These are phyloP conservation scores for Cryomyces antarcticus DNA, from an alignment of 495 filamentous ascomycete genomes.

Conservation along the genomic window DNA sequence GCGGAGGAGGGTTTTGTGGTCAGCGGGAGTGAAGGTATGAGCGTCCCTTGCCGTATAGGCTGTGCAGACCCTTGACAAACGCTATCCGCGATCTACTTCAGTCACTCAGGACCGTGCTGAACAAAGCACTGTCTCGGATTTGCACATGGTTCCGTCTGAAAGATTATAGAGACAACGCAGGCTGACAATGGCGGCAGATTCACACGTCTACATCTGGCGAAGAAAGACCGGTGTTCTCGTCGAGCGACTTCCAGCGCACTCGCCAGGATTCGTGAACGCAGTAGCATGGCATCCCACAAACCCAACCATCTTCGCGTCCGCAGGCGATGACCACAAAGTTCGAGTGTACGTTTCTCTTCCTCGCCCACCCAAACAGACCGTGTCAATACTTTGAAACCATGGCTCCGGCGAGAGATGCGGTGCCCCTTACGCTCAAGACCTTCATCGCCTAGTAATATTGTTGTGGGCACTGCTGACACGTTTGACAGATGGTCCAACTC, in stretches of 20 bases:
- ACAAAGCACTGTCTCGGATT: neutral
- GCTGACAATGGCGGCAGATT: conserved; percentile 30
- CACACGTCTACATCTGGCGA: conserved; percentile 73
- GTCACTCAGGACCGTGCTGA: no score
- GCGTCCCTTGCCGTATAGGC: neutral
- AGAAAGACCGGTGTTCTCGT: conserved; percentile 58
- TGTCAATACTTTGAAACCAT: no score
- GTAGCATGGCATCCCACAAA: conserved; percentile 77
- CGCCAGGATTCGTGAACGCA: conserved; percentile 62
- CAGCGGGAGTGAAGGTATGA: conserved; percentile 72
- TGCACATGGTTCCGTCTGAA: neutral
- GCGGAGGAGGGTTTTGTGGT: conserved; percentile 79
- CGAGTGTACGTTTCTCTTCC: conserved; percentile 45
- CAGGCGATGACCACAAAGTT: conserved; percentile 70
- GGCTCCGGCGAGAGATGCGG: no score
- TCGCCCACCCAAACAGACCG: no score
- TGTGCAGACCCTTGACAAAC: neutral
- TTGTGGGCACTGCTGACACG: no score
- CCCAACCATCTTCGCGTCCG: conserved; percentile 73
- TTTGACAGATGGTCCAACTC: no score
- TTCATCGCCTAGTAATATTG: no score
- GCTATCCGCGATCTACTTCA: neutral
- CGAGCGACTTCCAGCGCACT: conserved; percentile 56
- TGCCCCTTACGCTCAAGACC: no score
- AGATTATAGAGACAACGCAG: conserved; percentile 2